phyloP scores from a whole-genome alignment of 2,329 filamentous ascomycete species.

The Xylariaceae sp. region DNA sequence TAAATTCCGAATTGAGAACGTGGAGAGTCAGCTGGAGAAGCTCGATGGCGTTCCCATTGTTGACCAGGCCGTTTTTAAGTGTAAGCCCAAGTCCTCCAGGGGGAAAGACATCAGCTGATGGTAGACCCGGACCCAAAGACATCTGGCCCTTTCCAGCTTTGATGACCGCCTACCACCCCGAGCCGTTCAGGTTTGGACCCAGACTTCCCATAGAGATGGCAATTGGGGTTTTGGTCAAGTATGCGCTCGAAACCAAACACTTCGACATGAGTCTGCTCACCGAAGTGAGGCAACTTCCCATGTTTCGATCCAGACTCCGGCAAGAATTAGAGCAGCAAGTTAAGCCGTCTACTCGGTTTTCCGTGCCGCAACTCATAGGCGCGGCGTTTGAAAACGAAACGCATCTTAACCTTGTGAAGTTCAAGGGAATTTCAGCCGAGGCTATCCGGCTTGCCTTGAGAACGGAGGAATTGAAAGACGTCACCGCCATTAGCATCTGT shows the following conservation, averaged over 20 bases:
- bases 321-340: neutral
- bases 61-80: neutral
- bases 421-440: neutral
- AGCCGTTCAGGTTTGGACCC: neutral
- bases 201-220: neutral
- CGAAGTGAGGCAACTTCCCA: neutral
- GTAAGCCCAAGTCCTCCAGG: neutral
- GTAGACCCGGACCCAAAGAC: neutral
- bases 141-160: neutral
- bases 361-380: neutral
- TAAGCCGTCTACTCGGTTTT: neutral
- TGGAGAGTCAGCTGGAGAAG: neutral
- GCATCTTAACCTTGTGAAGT: conserved; percentile 2
- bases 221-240: neutral
- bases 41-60: neutral
- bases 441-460: neutral
- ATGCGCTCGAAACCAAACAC: neutral
- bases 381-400: neutral
- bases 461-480: neutral
- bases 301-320: neutral
- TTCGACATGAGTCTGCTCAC: neutral
- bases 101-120: neutral
- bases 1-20: neutral
- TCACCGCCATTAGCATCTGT: neutral
- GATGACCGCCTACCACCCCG: neutral